Base-by-base conservation (phyloP, 257 asterid genomes). In the Solanum tarapatanum region DNA sequence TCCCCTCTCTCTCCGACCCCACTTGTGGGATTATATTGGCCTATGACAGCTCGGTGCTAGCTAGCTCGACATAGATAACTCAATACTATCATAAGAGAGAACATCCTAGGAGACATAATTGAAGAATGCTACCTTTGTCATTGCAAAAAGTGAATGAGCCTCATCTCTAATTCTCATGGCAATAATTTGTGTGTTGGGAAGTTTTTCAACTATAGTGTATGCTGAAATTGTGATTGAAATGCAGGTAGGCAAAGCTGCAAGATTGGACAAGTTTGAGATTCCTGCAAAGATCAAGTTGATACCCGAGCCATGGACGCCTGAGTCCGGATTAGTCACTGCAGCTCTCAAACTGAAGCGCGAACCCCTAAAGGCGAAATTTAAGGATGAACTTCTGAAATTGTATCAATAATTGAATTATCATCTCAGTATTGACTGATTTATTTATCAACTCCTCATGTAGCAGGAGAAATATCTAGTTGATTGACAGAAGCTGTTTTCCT, bases 271-370 rank as follows among this genome's bases (percentile, higher is more conserved):
- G 89, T 94, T 94, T 26, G 99, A 95, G 91, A 84, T 87, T 62
- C 98, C 99, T n/a, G 95, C 97, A 74, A 96, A 95, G 97, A 92
- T 96, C 79, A 89, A 90, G 84, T 41, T 96, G 91, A 80, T 94
- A 92, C 91, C 98, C 2, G 98, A 96, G 41, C 98, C 95, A 3
- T 95, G 99, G 99, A 95, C 99, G 30, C 99, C 98, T 10, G 98
- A 96, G 88, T 91, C 96, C 2, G 99, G 99, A 85, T 88, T 96
- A 92, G 98, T 95, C 62, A 95, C 98, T 66, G 98, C 98, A 45
- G 98, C 99, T 45, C 92, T 96, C 83, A 96, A 96, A 84, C 75
- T 96, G 82, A 96, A 94, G 93, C 93, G 99, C 92, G 99, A 96
- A 90, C 97, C 91, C 45, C 16, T 96, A 90, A 96, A 94, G 91